Evolutionary conservation across 768 basidiomycete genomes (phyloP).

Genomic region (Fomitopsis pulvina): DNA sequence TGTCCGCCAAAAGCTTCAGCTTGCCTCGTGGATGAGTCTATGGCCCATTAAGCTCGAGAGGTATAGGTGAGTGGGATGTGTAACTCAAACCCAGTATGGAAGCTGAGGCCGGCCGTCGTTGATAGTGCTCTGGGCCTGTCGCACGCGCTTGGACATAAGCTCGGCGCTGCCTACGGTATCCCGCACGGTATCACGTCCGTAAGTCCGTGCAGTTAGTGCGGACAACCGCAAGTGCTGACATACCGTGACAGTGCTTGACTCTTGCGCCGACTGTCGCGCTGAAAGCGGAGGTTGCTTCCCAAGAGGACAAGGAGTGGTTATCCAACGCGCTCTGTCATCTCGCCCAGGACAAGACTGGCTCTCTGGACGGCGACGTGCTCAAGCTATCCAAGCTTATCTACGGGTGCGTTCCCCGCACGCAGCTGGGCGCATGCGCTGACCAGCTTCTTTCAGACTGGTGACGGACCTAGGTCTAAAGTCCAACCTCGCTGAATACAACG

Average conservation of each 20-base stretch:
- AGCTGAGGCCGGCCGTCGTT: neutral
- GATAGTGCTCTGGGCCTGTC: conserved; percentile 64
- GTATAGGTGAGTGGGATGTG: conserved; percentile 35
- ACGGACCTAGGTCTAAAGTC: conserved; percentile 49
- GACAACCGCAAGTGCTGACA: neutral
- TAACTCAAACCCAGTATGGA: neutral
- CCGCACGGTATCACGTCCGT: conserved; percentile 85
- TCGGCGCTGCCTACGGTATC: conserved; percentile 68
- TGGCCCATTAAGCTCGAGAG: conserved; percentile 58
- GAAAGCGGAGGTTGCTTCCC: conserved; percentile 48
- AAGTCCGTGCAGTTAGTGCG: conserved; percentile 15
- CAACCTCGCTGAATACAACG: conserved; percentile 53
- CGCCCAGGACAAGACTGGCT: conserved; percentile 52
- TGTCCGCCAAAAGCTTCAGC: conserved; percentile 59
- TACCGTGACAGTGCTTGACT: conserved; percentile 52
- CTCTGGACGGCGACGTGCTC: conserved; percentile 54
- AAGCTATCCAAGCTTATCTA: conserved; percentile 48
- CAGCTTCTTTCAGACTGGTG: conserved; percentile 42
- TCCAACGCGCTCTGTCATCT: conserved; percentile 54
- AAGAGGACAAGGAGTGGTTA: conserved; percentile 58
- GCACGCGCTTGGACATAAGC: conserved; percentile 66
- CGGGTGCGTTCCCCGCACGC: conserved; percentile 34
- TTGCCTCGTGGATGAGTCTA: conserved; percentile 78
- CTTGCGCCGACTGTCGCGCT: conserved; percentile 57
- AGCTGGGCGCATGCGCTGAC: neutral